phyloP scores from a whole-genome alignment of 2,329 filamentous ascomycete genomes.

The Berkeleyomyces rouxiae region DNA sequence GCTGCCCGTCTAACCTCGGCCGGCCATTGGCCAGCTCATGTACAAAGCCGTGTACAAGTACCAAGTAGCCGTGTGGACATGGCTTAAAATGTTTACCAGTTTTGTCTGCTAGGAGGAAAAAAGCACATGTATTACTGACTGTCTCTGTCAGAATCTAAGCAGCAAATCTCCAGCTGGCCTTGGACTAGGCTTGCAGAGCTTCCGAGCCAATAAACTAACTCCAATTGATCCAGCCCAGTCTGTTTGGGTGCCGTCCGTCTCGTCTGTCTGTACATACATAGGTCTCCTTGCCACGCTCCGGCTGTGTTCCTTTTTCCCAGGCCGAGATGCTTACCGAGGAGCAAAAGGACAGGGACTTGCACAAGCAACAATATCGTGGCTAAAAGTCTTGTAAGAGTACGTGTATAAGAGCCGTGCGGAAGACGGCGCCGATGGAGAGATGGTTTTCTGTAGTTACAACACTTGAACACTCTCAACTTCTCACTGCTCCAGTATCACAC shows the following conservation, averaged over 20 bases:
- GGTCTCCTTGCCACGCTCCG: background rate
- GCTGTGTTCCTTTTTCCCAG: background rate
- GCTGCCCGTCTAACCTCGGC: conserved; percentile 8
- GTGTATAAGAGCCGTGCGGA: background rate
- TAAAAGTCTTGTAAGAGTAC: background rate
- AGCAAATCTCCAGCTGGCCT: background rate
- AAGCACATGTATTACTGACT: no score
- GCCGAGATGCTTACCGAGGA: conserved; percentile 7
- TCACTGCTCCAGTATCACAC: background rate
- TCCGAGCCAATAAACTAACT: background rate
- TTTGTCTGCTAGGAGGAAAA: no score
- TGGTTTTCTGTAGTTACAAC: background rate
- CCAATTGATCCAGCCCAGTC: background rate
- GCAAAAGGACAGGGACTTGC: background rate
- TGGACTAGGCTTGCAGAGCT: background rate
- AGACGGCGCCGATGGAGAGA: background rate
- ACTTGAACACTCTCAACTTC: background rate
- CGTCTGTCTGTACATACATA: no score
- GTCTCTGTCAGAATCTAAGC: background rate
- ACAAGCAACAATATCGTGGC: no score
- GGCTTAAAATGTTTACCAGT: no score
- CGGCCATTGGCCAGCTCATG: conserved; percentile 3
- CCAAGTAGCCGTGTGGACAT: no score
- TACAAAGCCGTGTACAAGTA: background rate
- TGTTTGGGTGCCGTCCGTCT: no score